phyloP scores from a whole-genome alignment of 2,329 filamentous ascomycete genomes.

The Venturia oleaginea region DNA sequence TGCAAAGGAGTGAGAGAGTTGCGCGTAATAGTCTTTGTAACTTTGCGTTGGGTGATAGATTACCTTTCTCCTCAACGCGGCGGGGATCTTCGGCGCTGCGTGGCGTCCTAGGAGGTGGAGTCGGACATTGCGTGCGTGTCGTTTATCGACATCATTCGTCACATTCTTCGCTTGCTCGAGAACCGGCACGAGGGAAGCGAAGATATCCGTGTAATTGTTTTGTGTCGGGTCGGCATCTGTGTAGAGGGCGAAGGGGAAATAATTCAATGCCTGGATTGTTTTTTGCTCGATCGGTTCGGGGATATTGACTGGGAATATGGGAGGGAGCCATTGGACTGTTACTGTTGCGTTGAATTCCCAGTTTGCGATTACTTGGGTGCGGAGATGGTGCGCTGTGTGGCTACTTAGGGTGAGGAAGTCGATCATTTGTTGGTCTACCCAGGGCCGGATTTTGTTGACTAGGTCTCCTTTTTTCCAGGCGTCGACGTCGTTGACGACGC shows the following conservation, averaged over 20 bases:
- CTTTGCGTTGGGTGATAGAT: slow-evolving; percentile 20
- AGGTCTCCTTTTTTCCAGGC: slow-evolving; percentile 19
- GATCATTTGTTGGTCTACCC: slow-evolving; percentile 19
- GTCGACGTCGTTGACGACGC: slow-evolving; percentile 21
- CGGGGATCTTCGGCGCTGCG: slow-evolving; percentile 13
- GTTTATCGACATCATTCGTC: background rate
- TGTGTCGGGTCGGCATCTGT: background rate
- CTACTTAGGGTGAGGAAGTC: slow-evolving; percentile 21
- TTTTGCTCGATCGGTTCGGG: background rate
- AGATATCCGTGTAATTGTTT: slow-evolving; percentile 9
- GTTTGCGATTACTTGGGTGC: slow-evolving; percentile 14
- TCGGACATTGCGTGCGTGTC: background rate
- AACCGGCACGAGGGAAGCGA: background rate
- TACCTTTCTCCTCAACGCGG: slow-evolving; percentile 14
- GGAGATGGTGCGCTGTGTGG: slow-evolving; percentile 21
- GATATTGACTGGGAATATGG: slow-evolving; percentile 22
- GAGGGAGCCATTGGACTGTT: slow-evolving; percentile 20
- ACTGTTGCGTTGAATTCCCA: slow-evolving; percentile 16
- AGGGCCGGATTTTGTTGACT: slow-evolving; percentile 16
- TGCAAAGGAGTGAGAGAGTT: slow-evolving; percentile 21
- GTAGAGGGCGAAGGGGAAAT: slow-evolving; percentile 1
- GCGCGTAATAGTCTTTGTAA: slow-evolving; percentile 23
- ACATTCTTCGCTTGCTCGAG: slow-evolving; percentile 9
- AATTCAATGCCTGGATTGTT: background rate
- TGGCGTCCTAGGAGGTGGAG: slow-evolving; percentile 12